These are phyloP conservation scores for Bonia amplexicaulis DNA, from an alignment of 176 grass and related monocot species.

Conservation along the genomic window DNA sequence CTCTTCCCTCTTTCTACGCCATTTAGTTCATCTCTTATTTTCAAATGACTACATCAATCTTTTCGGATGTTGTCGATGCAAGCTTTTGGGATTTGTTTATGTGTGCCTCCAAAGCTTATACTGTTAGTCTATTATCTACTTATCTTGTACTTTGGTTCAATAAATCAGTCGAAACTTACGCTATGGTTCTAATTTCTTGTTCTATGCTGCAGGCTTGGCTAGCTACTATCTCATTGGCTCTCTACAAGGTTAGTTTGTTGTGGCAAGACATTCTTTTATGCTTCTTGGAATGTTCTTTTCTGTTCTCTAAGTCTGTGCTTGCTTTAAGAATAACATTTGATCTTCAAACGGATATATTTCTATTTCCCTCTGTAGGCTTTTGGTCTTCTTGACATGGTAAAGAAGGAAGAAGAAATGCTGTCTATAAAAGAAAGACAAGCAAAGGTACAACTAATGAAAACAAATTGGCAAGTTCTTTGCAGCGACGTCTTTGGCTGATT, in stretches of 20 bases:
- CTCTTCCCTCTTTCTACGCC: neutral
- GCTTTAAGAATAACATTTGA: neutral
- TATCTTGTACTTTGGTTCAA: neutral
- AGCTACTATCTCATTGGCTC: constrained; percentile 54
- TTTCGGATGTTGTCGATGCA: neutral
- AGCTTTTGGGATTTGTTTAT: neutral
- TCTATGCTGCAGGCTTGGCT: constrained; percentile 65
- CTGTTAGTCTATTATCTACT: neutral
- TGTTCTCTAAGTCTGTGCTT: neutral
- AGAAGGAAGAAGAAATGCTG: constrained; percentile 83
- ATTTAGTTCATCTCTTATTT: neutral
- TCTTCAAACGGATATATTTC: neutral
- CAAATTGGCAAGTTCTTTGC: neutral
- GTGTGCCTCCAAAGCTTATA: neutral
- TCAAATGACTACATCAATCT: neutral
- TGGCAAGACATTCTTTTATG: neutral
- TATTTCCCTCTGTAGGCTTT: constrained; percentile 42
- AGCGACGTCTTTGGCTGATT: neutral
- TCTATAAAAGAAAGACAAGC: constrained; percentile 67
- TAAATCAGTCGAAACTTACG: neutral
- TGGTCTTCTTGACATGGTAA: constrained; percentile 93
- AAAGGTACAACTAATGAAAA: constrained; percentile 41
- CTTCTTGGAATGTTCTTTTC: neutral
- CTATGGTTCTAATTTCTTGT: neutral
- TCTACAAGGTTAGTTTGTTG: constrained; percentile 68